Conservation (phyloP, 1,284 basidiomycete species). For the Trichosporon sp. region DNA sequence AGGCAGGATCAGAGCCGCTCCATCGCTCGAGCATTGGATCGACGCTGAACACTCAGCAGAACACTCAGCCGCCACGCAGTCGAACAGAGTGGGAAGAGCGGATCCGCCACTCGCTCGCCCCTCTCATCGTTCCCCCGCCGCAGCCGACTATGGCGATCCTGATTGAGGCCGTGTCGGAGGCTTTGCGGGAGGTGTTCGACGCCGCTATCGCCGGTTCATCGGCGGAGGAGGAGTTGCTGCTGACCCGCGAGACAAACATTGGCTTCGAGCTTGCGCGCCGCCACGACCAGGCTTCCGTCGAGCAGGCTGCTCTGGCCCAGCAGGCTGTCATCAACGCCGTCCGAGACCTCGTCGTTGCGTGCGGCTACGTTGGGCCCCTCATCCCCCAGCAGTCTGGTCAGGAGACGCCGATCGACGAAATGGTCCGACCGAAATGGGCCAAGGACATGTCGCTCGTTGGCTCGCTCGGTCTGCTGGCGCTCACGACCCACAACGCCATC, state of each 20-base stretch:
- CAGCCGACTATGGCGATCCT: slow-evolving; percentile 24
- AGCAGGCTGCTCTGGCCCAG: slow-evolving; percentile 20
- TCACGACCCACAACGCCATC: slow-evolving; percentile 29
- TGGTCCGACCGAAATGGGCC: slow-evolving; percentile 36
- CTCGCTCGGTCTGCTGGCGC: slow-evolving; percentile 32
- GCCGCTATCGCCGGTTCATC: slow-evolving; percentile 37
- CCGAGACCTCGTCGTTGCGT: slow-evolving; percentile 31
- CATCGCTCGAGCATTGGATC: slow-evolving; percentile 1
- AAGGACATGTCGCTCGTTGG: slow-evolving; percentile 37
- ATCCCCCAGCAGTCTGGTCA: slow-evolving; percentile 13
- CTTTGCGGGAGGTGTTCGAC: slow-evolving; percentile 37
- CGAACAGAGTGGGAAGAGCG: slow-evolving; percentile 18
- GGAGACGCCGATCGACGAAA: slow-evolving; percentile 19
- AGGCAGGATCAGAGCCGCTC: slow-evolving; percentile 2
- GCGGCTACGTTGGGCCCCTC: slow-evolving; percentile 43
- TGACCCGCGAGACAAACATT: slow-evolving; percentile 26
- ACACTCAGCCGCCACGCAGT: not conserved
- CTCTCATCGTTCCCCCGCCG: slow-evolving; percentile 7
- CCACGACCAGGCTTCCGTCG: slow-evolving; percentile 33
- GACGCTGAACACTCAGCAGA: not conserved
- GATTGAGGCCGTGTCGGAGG: slow-evolving; percentile 31
- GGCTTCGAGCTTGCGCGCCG: slow-evolving; percentile 25
- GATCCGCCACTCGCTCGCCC: slow-evolving; percentile 19
- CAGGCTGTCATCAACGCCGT: slow-evolving; percentile 24
- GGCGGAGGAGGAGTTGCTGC: slow-evolving; percentile 37